Evolutionary conservation across 2,329 filamentous ascomycete species (phyloP).

Genomic region (Cladophialophora yegresii): DNA sequence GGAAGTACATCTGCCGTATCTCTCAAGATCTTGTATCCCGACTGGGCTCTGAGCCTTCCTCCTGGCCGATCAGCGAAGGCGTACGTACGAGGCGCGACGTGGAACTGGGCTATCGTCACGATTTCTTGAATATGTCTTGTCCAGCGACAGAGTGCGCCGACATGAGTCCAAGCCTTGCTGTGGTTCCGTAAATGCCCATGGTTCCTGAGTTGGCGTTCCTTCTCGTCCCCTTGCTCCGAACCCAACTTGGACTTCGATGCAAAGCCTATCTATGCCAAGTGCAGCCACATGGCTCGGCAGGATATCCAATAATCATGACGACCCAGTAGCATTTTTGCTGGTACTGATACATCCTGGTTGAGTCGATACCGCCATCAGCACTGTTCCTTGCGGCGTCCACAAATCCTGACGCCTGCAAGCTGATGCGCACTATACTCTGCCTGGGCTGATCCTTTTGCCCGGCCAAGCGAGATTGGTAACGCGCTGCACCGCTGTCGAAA

Average conservation of each 20-base stretch:
- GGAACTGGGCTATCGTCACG: background rate
- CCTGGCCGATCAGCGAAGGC: slow-evolving; percentile 6
- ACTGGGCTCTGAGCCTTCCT: slow-evolving; percentile 3
- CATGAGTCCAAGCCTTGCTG: background rate
- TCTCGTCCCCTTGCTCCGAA: slow-evolving; percentile 5
- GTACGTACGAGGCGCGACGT: background rate
- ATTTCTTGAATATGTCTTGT: background rate
- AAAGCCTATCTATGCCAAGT: slow-evolving; percentile 18
- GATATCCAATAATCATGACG: slow-evolving; percentile 3
- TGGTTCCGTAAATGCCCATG: background rate
- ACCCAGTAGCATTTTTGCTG: background rate
- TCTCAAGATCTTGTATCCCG: background rate
- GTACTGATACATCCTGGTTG: background rate
- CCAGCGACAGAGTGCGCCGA: background rate
- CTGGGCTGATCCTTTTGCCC: slow-evolving; percentile 20
- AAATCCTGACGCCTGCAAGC: background rate
- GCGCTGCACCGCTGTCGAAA: background rate
- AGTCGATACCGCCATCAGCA: slow-evolving; percentile 4
- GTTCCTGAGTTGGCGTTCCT: background rate
- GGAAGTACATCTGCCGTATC: background rate
- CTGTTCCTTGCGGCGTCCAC: background rate
- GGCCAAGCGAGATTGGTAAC: slow-evolving; percentile 3
- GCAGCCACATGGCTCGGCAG: slow-evolving; percentile 18
- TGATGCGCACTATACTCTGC: slow-evolving; percentile 1
- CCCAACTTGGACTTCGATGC: background rate